A percentile compares a stretch with the other conserved stretches of the same genome.
Evolutionary conservation across 2,329 filamentous ascomycete species (phyloP).

Genomic region (Cytospora paraplurivora): DNA sequence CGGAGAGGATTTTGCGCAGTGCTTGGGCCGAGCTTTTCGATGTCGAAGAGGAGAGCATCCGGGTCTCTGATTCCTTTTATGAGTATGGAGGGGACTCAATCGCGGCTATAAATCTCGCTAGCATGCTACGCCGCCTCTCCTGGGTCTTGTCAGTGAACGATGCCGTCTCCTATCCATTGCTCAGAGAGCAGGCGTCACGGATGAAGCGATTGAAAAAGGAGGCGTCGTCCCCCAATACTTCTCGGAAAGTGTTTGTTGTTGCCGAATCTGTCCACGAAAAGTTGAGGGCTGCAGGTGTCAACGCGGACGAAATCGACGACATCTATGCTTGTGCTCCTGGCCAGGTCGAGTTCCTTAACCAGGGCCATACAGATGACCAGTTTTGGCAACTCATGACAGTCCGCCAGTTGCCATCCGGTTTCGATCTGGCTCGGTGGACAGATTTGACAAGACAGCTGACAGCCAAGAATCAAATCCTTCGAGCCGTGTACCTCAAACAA

Average conservation of each 20-base stretch:
- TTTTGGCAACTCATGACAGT: slow-evolving; percentile 35
- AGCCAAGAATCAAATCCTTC: not conserved
- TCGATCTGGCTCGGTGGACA: slow-evolving; percentile 32
- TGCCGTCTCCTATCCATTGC: not conserved
- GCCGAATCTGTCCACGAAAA: not conserved
- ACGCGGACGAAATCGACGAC: slow-evolving; percentile 28
- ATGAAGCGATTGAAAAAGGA: not conserved
- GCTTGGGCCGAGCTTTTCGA: not conserved
- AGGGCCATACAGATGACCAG: slow-evolving; percentile 32
- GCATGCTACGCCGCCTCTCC: not conserved
- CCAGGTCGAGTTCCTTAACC: slow-evolving; percentile 37
- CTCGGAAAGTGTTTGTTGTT: not conserved
- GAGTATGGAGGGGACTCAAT: slow-evolving; percentile 6
- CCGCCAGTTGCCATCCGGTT: slow-evolving; percentile 28
- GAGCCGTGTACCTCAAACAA: not conserved
- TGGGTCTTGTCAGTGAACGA: not conserved
- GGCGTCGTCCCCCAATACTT: not conserved
- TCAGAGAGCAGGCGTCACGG: not conserved
- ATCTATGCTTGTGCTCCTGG: slow-evolving; percentile 38
- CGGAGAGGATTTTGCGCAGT: not conserved
- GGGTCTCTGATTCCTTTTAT: not conserved
- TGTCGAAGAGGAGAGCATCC: not conserved
- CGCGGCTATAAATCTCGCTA: slow-evolving; percentile 3
- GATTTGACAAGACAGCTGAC: slow-evolving; percentile 1
- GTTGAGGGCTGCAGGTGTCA: slow-evolving; percentile 2